These are phyloP conservation scores for Phytophthora pisi DNA, from an alignment of 352 stramenopile species.

Conservation along the genomic window DNA sequence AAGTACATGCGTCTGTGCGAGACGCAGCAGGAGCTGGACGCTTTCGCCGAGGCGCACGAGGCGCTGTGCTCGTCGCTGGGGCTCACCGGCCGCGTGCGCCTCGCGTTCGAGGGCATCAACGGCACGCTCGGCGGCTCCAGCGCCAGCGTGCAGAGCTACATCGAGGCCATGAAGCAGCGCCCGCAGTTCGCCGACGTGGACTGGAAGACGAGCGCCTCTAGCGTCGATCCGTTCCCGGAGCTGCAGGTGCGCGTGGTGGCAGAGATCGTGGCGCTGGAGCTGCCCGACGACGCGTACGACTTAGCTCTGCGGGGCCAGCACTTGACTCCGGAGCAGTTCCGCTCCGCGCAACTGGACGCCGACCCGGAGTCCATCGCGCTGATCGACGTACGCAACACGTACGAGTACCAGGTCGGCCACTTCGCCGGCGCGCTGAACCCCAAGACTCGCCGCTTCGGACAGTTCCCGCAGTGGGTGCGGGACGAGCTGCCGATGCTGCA, in stretches of 20 bases:
- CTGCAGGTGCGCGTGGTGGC: slow-evolving; percentile 68
- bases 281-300: slow-evolving; percentile 60
- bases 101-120: slow-evolving; percentile 88
- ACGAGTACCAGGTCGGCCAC: slow-evolving; percentile 85
- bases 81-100: slow-evolving; percentile 75
- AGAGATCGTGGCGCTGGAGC: slow-evolving; percentile 82
- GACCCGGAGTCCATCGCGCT: slow-evolving; percentile 43
- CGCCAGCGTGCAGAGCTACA: slow-evolving; percentile 63
- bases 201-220: slow-evolving; percentile 81
- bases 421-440: slow-evolving; percentile 79
- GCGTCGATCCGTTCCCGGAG: slow-evolving; percentile 60
- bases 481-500: slow-evolving; percentile 59
- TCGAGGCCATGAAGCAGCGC: slow-evolving; percentile 52
- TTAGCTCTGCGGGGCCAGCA: slow-evolving; percentile 51
- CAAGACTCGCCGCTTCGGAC: slow-evolving; percentile 79
- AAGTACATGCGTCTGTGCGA: slow-evolving; percentile 78
- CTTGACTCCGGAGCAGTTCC: slow-evolving; percentile 72
- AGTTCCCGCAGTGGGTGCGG: slow-evolving; percentile 77
- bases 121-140: slow-evolving; percentile 70
- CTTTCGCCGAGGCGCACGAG: slow-evolving; percentile 50
- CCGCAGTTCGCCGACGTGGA: slow-evolving; percentile 54
- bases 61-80: slow-evolving; percentile 52
- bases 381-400: slow-evolving; percentile 81
- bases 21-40: slow-evolving; percentile 39
- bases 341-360: slow-evolving; percentile 39